Base-by-base conservation (phyloP, 1,139 yeast species). In the Debaryomyces psychrophilus region DNA sequence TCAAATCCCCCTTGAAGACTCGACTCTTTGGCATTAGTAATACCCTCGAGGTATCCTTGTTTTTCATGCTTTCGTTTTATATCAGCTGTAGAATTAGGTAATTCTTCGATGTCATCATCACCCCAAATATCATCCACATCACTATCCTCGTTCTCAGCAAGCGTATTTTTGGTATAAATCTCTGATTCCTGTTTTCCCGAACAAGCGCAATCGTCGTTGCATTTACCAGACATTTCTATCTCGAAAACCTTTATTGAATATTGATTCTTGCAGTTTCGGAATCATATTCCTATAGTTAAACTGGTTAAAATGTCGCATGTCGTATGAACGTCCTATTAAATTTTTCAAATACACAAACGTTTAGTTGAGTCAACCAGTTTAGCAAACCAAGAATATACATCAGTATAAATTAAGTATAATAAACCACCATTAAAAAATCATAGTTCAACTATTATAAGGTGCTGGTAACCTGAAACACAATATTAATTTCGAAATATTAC, bases 31-130 rank as follows among this genome's bases (percentile, higher is more conserved):
- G 90, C 81, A n/a, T 65, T 65, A 0, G 88, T 72, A 5, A 90
- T 63, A 0, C 98, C 98, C 50, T 87, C 97, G 2, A 89, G 65
- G 57, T 89, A 92, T 0, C 98, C 98, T 50, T 86, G 85, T 53
- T 88, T 88, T 18, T 75, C 76, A 59, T 92, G 97, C n/a, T 75
- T 76, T 37, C 95, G 69, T 51, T 80, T 61, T 25, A 79, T 51
- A 44, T 73, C 77, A 3, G 73, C 69, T 17, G 72, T 64, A 5
- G 71, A 55, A 11, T 22, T 29, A 22, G 62, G 57, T 11, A 62
- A 61, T 9, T 63, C 70, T 31, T 39, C 36, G 2, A 40, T 31
- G 18, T 69, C 79, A 38, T 68, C 71, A 37, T 70, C 76, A 2
- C 66, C 77, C 80, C 82, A 73, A 4, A 78, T 56, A 37, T 77